Evolutionary conservation across 2,329 filamentous ascomycete genomes (phyloP).

Genomic region (Penicillium fuscoglaucum): DNA sequence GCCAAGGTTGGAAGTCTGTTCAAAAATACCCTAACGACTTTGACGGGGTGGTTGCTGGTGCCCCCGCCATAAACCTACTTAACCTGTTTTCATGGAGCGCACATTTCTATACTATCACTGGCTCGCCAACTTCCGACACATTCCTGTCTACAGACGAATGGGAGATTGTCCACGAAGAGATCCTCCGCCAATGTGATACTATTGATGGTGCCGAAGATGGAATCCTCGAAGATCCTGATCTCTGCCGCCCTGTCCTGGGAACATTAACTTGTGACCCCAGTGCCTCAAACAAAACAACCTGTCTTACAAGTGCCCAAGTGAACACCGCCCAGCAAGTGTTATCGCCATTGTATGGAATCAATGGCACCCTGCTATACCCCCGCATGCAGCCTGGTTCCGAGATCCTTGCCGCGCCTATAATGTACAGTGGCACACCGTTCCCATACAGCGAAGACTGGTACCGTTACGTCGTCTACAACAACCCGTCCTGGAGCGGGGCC

Average conservation of each 20-base stretch:
- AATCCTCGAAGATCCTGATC: constrained; percentile 41
- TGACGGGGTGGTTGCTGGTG: constrained; percentile 50
- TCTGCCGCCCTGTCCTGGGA: constrained; percentile 37
- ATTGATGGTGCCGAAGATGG: constrained; percentile 37
- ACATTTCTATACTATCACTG: constrained; percentile 45
- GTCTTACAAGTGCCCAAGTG: constrained; percentile 35
- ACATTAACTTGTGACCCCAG: constrained; percentile 32
- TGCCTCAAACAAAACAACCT: constrained; percentile 22
- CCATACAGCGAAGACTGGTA: constrained; percentile 46
- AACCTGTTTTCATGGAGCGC: constrained; percentile 48
- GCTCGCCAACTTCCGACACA: constrained; percentile 35
- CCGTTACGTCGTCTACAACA: constrained; percentile 45
- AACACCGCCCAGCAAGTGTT: constrained; percentile 33
- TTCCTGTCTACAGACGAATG: constrained; percentile 34
- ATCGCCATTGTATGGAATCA: constrained; percentile 34
- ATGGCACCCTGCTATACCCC: constrained; percentile 36
- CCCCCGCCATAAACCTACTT: constrained; percentile 47
- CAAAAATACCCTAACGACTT: constrained; percentile 51
- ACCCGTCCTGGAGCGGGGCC: constrained; percentile 42
- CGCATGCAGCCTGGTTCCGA: constrained; percentile 40
- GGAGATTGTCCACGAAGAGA: constrained; percentile 37
- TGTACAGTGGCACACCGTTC: constrained; percentile 42
- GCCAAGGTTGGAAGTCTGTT: constrained; percentile 50
- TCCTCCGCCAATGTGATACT: constrained; percentile 37
- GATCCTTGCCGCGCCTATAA: constrained; percentile 26